Conservation (phyloP, 2,329 filamentous ascomycete genomes). For the Neopestalotiopsis rosae region DNA sequence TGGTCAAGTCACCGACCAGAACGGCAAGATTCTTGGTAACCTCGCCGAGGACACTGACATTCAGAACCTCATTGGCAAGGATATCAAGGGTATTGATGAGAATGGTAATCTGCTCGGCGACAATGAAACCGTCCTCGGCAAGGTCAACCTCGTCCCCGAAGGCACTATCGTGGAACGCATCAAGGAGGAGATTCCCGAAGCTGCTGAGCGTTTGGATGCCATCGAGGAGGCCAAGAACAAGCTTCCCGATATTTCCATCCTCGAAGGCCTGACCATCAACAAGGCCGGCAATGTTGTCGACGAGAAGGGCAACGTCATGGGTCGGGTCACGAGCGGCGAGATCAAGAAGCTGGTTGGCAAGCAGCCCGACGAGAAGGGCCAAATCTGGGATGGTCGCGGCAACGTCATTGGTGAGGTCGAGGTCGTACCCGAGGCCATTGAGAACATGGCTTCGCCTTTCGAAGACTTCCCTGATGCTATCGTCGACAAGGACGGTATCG, state of each 20-base stretch:
- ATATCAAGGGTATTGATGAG: conserved; percentile 70
- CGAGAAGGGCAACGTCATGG: conserved; percentile 47
- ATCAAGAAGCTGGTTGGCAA: conserved; percentile 47
- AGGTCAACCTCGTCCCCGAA: conserved; percentile 57
- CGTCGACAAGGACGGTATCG: conserved; percentile 42
- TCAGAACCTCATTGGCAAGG: conserved; percentile 54
- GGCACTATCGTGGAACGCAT: conserved; percentile 42
- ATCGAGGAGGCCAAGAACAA: conserved; percentile 30
- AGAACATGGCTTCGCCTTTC: conserved; percentile 40
- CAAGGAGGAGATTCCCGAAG: conserved; percentile 37
- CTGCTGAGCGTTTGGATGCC: conserved; percentile 36
- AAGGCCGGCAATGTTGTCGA: conserved; percentile 52
- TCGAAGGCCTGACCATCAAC: conserved; percentile 48
- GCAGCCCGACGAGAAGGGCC: conserved; percentile 48
- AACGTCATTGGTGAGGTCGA: conserved; percentile 44
- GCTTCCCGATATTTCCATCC: conserved; percentile 36
- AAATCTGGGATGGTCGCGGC: conserved; percentile 41
- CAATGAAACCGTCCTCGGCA: conserved; percentile 68
- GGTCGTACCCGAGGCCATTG: conserved; percentile 42
- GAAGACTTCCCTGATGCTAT: conserved; percentile 42
- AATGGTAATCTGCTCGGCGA: conserved; percentile 71
- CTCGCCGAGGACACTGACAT: conserved; percentile 36
- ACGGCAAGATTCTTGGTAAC: conserved; percentile 43
- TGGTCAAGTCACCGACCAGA: conserved; percentile 53
- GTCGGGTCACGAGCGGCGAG: conserved; percentile 47